phyloP scores from a whole-genome alignment of 2,329 filamentous ascomycete species.

The Tolypocladium ophioglossoides region DNA sequence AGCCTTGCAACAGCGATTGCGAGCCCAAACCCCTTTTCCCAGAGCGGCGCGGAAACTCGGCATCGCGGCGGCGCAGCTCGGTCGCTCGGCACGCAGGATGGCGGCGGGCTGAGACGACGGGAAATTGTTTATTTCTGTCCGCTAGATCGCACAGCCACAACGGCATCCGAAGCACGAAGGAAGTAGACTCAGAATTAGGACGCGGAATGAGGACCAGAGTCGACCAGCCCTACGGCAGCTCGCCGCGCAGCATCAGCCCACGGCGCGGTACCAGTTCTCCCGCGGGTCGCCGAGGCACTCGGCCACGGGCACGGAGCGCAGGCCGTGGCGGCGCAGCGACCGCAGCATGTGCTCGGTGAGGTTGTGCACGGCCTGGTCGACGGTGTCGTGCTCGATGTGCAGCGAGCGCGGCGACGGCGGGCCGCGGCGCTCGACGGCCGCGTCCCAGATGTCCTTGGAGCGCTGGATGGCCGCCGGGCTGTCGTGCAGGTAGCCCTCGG shows the following conservation, averaged over 20 bases:
- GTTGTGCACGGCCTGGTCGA: constrained; percentile 32
- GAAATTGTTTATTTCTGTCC: not conserved
- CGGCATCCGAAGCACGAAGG: no score
- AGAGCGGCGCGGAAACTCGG: not conserved
- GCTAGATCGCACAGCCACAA: no score
- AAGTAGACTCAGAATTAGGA: no score
- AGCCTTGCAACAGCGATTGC: no score
- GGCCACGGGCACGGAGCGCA: constrained; percentile 33
- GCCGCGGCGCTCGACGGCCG: constrained; percentile 21
- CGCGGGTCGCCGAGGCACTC: constrained; percentile 43
- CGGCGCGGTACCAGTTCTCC: constrained; percentile 45
- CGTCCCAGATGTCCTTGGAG: constrained; percentile 29
- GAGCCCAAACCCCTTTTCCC: no score
- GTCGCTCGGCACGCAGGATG: not conserved
- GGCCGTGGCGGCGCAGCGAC: constrained; percentile 28
- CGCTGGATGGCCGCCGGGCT: constrained; percentile 34
- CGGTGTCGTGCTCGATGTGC: constrained; percentile 41
- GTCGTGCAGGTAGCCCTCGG: constrained; percentile 47
- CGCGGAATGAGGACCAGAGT: no score
- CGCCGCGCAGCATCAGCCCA: no score
- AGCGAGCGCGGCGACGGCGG: constrained; percentile 28
- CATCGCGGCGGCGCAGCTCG: not conserved
- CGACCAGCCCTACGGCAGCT: no score
- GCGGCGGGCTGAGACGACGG: not conserved
- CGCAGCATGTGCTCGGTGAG: constrained; percentile 31